A percentile compares a stretch with the other conserved stretches of the same genome.
phyloP scores from a whole-genome alignment of 306 rosid genomes.

The Mucuna pruriens region DNA sequence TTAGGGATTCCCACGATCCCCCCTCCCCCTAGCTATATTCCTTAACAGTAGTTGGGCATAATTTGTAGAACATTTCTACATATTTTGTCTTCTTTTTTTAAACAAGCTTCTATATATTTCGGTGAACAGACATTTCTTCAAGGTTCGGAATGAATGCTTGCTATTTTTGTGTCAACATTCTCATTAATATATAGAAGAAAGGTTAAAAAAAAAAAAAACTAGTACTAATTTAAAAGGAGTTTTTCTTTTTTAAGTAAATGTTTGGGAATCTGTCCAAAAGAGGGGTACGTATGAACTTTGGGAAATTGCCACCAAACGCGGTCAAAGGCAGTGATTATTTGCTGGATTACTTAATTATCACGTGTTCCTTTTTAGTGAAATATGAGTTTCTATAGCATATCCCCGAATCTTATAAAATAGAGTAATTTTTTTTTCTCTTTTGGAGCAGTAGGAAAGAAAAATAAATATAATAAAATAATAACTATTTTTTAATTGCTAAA shows the following conservation, averaged over 20 bases:
- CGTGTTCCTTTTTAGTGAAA: constrained; percentile 35
- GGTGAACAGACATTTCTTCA: neutral
- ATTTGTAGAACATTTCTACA: neutral
- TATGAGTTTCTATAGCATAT: neutral
- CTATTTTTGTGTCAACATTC: neutral
- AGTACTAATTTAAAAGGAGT: neutral
- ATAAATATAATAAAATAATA: neutral
- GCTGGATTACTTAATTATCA: constrained; percentile 42
- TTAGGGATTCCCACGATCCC: too few species aligned
- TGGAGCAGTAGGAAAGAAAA: neutral
- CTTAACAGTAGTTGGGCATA: too few species aligned
- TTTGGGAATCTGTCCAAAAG: constrained; percentile 35
- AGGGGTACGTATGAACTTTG: neutral
- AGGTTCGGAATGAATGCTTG: neutral
- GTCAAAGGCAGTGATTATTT: constrained; percentile 43
- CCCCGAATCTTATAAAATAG: constrained; percentile 14
- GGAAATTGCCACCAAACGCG: constrained; percentile 43
- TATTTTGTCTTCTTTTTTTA: neutral
- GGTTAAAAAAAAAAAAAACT: too few species aligned
- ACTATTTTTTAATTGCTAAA: neutral
- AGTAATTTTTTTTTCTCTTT: neutral
- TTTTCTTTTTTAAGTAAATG: neutral
- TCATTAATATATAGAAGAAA: too few species aligned
- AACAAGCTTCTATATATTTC: neutral
- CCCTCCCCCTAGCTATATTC: too few species aligned